Conservation (phyloP, 108 stramenopile species). For the Skeletonema grethae region DNA sequence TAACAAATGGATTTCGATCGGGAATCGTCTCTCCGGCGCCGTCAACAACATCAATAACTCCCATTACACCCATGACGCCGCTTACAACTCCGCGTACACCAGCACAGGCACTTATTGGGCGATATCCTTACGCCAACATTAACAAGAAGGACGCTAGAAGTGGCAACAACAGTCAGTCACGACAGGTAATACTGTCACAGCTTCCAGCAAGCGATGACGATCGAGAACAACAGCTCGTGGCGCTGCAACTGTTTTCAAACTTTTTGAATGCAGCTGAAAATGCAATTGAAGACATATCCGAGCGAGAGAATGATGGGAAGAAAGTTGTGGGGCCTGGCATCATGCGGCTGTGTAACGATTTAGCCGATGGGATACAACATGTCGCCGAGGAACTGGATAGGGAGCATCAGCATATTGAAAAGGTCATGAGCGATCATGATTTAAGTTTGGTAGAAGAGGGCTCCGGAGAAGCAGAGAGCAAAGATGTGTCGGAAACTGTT, state of each 20-base stretch:
- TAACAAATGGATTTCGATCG: slow-evolving; percentile 6
- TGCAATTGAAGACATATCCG: slow-evolving; percentile 23
- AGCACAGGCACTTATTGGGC: background rate
- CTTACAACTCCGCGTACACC: slow-evolving; percentile 18
- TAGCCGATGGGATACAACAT: slow-evolving; percentile 67
- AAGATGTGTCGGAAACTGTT: background rate
- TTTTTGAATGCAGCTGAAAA: slow-evolving; percentile 36
- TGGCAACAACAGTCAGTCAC: background rate
- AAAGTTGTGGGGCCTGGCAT: slow-evolving; percentile 65
- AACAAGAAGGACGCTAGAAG: background rate
- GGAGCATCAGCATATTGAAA: slow-evolving; percentile 49
- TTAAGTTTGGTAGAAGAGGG: slow-evolving; percentile 23
- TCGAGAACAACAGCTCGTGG: slow-evolving; percentile 31
- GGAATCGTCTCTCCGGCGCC: slow-evolving; percentile 14
- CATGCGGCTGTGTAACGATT: slow-evolving; percentile 62
- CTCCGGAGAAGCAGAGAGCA: background rate
- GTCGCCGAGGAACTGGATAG: slow-evolving; percentile 61
- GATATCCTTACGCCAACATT: background rate
- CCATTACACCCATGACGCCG: slow-evolving; percentile 9
- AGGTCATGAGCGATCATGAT: slow-evolving; percentile 53
- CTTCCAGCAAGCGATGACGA: slow-evolving; percentile 13
- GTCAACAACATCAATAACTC: slow-evolving; percentile 17
- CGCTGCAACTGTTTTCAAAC: slow-evolving; percentile 35
- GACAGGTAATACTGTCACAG: background rate
- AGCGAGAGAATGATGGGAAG: slow-evolving; percentile 35